A percentile compares a stretch with the other conserved stretches of the same genome.
Evolutionary conservation across 192 early-diverging fungal genomes (phyloP).

Genomic region (Backusella mclennaniae): DNA sequence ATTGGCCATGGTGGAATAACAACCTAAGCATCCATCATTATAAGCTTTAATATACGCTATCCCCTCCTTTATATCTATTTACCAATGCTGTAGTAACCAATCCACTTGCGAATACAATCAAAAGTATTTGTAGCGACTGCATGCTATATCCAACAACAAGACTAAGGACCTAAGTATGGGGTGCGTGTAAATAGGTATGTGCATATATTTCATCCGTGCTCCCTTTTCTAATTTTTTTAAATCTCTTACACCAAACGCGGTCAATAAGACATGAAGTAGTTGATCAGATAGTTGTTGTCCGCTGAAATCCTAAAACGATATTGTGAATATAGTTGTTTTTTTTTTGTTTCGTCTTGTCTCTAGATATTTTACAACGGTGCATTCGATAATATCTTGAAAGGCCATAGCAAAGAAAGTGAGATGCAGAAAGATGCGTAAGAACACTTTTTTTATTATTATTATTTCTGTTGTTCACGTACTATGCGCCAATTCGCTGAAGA

Average conservation of each 20-base stretch:
- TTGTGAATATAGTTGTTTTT: background rate
- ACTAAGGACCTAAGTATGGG: background rate
- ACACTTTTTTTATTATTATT: background rate
- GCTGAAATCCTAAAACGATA: conserved; percentile 10
- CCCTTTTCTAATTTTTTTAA: background rate
- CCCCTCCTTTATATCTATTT: background rate
- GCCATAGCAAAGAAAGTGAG: background rate
- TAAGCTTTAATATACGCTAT: background rate
- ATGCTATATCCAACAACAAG: conserved; percentile 11
- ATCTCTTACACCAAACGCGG: conserved; percentile 5
- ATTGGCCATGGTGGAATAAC: conserved; percentile 24
- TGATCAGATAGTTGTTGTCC: conserved; percentile 6
- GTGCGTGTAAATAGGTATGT: background rate
- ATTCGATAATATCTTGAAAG: conserved; percentile 9
- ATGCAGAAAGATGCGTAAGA: background rate
- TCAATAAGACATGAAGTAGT: background rate
- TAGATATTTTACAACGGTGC: background rate
- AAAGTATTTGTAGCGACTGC: conserved; percentile 7
- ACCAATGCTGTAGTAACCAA: conserved; percentile 1
- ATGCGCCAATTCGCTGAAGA: background rate
- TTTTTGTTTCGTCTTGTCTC: background rate
- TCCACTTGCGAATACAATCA: conserved; percentile 1
- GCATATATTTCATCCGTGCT: too few species aligned
- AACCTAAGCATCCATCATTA: background rate
- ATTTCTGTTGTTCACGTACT: background rate